A percentile compares a stretch with the other conserved stretches of the same genome.
These are phyloP conservation scores for Diaporthe batatas DNA, from an alignment of 2,329 filamentous ascomycete genomes.

Conservation along the genomic window DNA sequence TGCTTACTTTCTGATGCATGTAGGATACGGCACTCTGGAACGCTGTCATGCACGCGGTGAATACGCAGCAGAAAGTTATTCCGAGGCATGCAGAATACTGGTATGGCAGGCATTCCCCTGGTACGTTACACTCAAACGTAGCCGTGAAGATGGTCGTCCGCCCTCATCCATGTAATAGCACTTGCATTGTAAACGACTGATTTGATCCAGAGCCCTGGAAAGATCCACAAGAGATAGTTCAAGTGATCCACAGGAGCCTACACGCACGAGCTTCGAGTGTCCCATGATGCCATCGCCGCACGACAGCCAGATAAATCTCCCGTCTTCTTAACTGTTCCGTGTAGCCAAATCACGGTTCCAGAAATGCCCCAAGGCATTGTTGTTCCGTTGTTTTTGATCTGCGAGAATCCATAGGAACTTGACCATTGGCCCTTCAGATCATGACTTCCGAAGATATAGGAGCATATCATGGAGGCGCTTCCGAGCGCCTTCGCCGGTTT, in stretches of 20 bases:
- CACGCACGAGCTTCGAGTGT: constrained; percentile 27
- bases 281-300: constrained; percentile 7
- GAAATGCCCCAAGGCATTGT: not conserved
- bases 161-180: constrained; percentile 4
- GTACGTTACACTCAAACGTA: constrained; percentile 1
- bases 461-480: not conserved
- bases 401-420: not conserved
- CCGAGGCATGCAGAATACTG: not conserved
- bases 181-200: not conserved
- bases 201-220: constrained; percentile 8
- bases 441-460: constrained; percentile 17
- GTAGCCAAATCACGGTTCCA: not conserved
- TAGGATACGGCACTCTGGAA: not conserved
- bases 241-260: constrained; percentile 19
- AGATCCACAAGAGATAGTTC: not conserved
- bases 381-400: too few species aligned
- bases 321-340: not conserved
- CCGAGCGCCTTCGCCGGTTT: constrained; percentile 6
- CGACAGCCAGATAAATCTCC: not conserved
- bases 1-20: not conserved
- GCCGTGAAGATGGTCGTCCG: not conserved
- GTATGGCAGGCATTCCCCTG: constrained; percentile 20
- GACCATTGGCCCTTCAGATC: not conserved
- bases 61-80: not conserved
- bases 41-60: not conserved